Percentiles rank a stretch among this genome's conserved stretches.
Evolutionary conservation across 2,329 filamentous ascomycete genomes (phyloP).

Genomic region (Akanthomyces uredinophilus): DNA sequence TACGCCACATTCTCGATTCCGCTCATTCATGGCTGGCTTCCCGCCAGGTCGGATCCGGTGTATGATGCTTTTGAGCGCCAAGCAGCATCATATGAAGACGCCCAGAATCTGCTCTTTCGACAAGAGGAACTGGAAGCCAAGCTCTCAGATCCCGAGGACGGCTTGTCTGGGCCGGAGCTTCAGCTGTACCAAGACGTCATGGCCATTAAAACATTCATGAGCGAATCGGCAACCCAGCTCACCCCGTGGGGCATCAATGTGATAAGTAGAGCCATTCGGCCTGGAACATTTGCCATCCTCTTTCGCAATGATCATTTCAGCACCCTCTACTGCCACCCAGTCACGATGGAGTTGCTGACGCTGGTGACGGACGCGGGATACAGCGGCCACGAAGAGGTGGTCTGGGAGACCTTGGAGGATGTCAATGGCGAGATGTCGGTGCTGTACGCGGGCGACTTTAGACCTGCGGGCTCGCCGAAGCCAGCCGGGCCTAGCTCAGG

Average conservation of each 20-base stretch:
- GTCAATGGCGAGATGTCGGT: constrained; percentile 78
- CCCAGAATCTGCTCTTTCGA: constrained; percentile 80
- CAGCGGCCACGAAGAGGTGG: constrained; percentile 78
- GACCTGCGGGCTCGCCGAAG: constrained; percentile 60
- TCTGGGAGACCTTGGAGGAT: constrained; percentile 92
- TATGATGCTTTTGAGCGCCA: constrained; percentile 67
- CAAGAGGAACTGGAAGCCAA: constrained; percentile 87
- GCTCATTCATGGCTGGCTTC: constrained; percentile 89
- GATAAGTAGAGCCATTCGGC: constrained; percentile 63
- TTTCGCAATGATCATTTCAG: constrained; percentile 98
- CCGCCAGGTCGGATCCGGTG: constrained; percentile 59
- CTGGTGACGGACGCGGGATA: constrained; percentile 94
- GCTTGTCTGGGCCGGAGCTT: constrained; percentile 69
- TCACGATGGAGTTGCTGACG: constrained; percentile 68
- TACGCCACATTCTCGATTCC: constrained; percentile 88
- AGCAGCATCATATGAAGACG: constrained; percentile 84
- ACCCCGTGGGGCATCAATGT: constrained; percentile 75
- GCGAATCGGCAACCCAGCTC: constrained; percentile 76
- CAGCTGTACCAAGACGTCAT: constrained; percentile 76
- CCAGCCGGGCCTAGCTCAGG: constrained; percentile 19
- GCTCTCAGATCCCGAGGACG: constrained; percentile 40
- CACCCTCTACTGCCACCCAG: constrained; percentile 83
- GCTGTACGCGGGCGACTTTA: constrained; percentile 87
- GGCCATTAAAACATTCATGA: constrained; percentile 78
- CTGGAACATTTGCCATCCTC: constrained; percentile 80